Evolutionary conservation across 495 filamentous ascomycete species (phyloP).

Genomic region (Tuber magnatum): DNA sequence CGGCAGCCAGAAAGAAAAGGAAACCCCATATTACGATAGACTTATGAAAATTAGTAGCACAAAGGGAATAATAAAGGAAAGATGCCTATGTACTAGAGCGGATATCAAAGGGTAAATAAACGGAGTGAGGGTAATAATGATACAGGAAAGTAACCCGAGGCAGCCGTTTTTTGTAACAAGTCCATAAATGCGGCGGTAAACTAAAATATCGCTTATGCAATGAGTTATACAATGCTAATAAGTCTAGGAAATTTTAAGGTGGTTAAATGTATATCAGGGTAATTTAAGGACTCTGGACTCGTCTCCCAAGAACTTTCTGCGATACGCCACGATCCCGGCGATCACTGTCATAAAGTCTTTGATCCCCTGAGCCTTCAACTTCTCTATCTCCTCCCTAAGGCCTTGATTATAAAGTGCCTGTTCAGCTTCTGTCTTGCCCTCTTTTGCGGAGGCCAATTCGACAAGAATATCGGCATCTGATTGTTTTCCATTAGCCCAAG

Average conservation of each 20-base stretch:
- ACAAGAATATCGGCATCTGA: constrained; percentile 82
- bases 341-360: constrained; percentile 78
- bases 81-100: background rate
- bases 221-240: background rate
- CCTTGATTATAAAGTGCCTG: constrained; percentile 66
- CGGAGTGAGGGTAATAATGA: background rate
- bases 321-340: constrained; percentile 71
- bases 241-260: constrained; percentile 1
- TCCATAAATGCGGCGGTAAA: background rate
- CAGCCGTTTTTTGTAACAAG: background rate
- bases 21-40: background rate
- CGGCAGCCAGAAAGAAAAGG: background rate
- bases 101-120: background rate
- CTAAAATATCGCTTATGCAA: background rate
- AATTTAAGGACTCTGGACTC: constrained; percentile 28
- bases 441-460: constrained; percentile 65
- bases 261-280: constrained; percentile 10
- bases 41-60: background rate
- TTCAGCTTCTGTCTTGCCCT: constrained; percentile 63
- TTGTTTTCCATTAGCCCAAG: constrained; percentile 10
- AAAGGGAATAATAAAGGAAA: background rate
- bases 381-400: constrained; percentile 65
- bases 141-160: background rate
- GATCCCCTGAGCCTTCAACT: constrained; percentile 64
- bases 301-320: constrained; percentile 43